Evolutionary conservation across 1,284 basidiomycete genomes (phyloP).

Genomic region (Ustilago trichophora): DNA sequence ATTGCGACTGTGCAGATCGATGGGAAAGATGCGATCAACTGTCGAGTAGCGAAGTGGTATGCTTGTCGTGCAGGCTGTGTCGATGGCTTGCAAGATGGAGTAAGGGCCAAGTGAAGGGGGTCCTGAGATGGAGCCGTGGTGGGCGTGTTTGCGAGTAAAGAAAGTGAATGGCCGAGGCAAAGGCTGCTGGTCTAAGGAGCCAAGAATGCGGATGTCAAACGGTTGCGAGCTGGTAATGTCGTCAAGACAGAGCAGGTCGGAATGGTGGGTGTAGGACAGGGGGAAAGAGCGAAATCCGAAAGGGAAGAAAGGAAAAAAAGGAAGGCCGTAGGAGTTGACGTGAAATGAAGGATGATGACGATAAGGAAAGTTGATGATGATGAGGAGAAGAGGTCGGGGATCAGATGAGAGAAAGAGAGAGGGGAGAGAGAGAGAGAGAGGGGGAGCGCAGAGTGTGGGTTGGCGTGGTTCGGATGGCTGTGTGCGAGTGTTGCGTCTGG

Average conservation of each 20-base stretch:
- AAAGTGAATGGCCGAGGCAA: not conserved
- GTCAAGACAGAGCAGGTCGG: not conserved
- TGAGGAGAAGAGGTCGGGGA: not conserved
- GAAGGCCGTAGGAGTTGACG: not conserved
- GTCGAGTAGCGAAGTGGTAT: no score
- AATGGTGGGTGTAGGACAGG: not conserved
- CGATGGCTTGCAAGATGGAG: no score
- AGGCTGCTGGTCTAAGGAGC: no score
- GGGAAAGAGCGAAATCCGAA: not conserved
- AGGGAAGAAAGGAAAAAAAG: not conserved
- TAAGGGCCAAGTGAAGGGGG: no score
- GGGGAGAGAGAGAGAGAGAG: no score
- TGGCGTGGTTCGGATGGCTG: not conserved
- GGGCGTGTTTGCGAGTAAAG: not conserved
- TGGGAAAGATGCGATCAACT: no score
- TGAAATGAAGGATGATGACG: not conserved
- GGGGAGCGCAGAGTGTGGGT: not conserved
- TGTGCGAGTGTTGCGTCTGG: not conserved
- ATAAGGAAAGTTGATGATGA: not conserved
- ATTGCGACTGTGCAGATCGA: no score
- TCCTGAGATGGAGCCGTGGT: not conserved
- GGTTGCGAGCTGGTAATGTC: not conserved
- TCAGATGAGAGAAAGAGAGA: no score
- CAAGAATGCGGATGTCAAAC: no score
- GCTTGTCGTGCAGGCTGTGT: no score